Conservation (phyloP, 768 basidiomycete species). For the Termitomyces sp. region DNA sequence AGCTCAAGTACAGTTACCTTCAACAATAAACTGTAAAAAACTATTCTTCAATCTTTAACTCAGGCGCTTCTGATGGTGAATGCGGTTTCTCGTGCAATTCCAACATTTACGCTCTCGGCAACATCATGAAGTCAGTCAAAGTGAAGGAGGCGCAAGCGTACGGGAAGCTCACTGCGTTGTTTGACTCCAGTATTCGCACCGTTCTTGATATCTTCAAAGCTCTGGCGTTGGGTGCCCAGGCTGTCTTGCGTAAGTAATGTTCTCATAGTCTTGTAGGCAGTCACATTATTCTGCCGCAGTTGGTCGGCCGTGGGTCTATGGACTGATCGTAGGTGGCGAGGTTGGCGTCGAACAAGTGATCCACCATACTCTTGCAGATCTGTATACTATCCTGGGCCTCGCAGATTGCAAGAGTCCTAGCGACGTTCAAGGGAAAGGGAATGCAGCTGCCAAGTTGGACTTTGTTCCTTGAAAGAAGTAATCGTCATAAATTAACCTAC, state of each 20-base stretch:
- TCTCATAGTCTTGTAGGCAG: slow-evolving; percentile 1
- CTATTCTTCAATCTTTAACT: too few species aligned
- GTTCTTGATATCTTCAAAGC: slow-evolving; percentile 86
- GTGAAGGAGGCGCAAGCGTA: slow-evolving; percentile 54
- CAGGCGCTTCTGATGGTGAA: too few species aligned
- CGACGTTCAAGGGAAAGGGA: slow-evolving; percentile 61
- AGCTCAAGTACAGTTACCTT: too few species aligned
- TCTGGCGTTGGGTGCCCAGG: slow-evolving; percentile 83
- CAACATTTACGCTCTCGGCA: slow-evolving; percentile 71
- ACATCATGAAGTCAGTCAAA: slow-evolving; percentile 61
- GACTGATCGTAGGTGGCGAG: slow-evolving; percentile 67
- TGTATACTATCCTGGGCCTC: slow-evolving; percentile 64
- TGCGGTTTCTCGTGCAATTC: slow-evolving; percentile 46
- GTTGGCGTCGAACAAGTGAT: slow-evolving; percentile 76
- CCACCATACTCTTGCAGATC: slow-evolving; percentile 62
- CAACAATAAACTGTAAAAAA: too few species aligned
- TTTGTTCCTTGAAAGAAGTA: slow-evolving; percentile 17
- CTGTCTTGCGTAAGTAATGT: slow-evolving; percentile 58
- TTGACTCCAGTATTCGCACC: slow-evolving; percentile 80
- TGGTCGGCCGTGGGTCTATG: slow-evolving; percentile 75
- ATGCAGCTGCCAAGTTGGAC: slow-evolving; percentile 43
- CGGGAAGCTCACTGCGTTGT: slow-evolving; percentile 68
- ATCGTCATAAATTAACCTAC: background rate
- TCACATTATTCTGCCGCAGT: slow-evolving; percentile 37
- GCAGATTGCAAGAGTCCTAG: slow-evolving; percentile 54